Percentiles rank a stretch among this genome's conserved stretches.
These are phyloP conservation scores for Xylariaceae sp. DNA, from an alignment of 2,329 filamentous ascomycete species.

Conservation along the genomic window DNA sequence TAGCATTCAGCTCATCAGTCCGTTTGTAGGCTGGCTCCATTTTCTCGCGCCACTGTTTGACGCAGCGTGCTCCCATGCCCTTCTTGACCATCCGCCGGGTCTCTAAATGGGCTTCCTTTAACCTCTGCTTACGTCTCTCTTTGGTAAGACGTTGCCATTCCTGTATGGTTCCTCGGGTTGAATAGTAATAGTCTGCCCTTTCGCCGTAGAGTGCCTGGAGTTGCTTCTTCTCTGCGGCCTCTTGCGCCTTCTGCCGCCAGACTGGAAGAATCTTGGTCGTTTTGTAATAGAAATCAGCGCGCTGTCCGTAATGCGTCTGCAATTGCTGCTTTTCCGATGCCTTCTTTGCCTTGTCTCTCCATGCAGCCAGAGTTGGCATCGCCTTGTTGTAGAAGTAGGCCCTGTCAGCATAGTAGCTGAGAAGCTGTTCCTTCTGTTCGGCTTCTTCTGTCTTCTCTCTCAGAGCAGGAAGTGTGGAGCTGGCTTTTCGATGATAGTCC, in stretches of 20 bases:
- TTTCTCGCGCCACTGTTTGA: slow-evolving; percentile 24
- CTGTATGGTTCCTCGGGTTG: slow-evolving; percentile 17
- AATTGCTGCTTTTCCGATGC: slow-evolving; percentile 14
- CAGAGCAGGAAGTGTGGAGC: slow-evolving; percentile 16
- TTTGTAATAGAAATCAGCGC: slow-evolving; percentile 25
- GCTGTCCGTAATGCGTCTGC: slow-evolving; percentile 20
- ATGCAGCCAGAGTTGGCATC: slow-evolving; percentile 21
- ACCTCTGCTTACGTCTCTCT: slow-evolving; percentile 24
- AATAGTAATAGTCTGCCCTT: slow-evolving; percentile 27
- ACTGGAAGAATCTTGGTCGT: slow-evolving; percentile 20
- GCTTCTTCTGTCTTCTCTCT: slow-evolving; percentile 14
- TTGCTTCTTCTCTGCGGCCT: slow-evolving; percentile 13
- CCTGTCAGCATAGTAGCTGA: slow-evolving; percentile 22
- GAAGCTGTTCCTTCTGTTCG: slow-evolving; percentile 14
- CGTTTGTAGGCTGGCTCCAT: slow-evolving; percentile 22
- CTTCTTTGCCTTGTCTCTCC: slow-evolving; percentile 20
- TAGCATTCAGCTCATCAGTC: slow-evolving; percentile 21
- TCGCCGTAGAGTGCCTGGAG: slow-evolving; percentile 21
- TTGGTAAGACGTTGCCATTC: slow-evolving; percentile 23
- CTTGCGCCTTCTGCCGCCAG: slow-evolving; percentile 21
- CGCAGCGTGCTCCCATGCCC: slow-evolving; percentile 26
- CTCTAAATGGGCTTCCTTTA: slow-evolving; percentile 28
- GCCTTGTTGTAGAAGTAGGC: slow-evolving; percentile 23
- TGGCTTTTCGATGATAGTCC: slow-evolving; percentile 25
- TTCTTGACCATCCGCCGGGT: slow-evolving; percentile 29